These are phyloP conservation scores for Colletotrichum falcatum DNA, from an alignment of 2,329 filamentous ascomycete genomes.

Conservation along the genomic window DNA sequence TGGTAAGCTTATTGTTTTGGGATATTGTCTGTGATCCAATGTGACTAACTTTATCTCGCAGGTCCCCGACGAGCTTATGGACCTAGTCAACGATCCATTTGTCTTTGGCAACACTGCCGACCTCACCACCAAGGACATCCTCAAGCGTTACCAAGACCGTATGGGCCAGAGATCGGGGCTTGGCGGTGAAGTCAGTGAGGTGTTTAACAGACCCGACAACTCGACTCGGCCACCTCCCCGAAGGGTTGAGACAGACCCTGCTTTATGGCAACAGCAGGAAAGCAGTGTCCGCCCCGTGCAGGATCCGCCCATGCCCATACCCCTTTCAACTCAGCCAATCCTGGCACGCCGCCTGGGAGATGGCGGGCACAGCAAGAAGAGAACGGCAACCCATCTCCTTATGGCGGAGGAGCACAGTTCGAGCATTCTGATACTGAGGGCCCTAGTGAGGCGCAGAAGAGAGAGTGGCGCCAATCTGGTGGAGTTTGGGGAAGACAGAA, in stretches of 20 bases:
- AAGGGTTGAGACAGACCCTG: constrained; percentile 88
- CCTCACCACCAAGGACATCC: constrained; percentile 95
- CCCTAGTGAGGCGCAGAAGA: constrained; percentile 58
- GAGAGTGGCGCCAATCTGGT: constrained; percentile 70
- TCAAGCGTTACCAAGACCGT: constrained; percentile 92
- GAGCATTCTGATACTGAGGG: constrained; percentile 58
- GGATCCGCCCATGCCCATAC: constrained; percentile 59
- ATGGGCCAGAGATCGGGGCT: constrained; percentile 67
- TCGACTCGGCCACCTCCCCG: constrained; percentile 65
- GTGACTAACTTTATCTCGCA: constrained; percentile 53
- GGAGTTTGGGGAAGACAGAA: constrained; percentile 60
- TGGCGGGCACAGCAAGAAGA: constrained; percentile 62
- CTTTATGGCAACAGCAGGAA: constrained; percentile 85
- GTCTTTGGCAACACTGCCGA: constrained; percentile 87
- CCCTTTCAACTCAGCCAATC: constrained; percentile 51
- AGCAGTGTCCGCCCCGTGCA: constrained; percentile 84
- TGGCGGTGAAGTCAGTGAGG: constrained; percentile 68
- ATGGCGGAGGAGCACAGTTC: constrained; percentile 54
- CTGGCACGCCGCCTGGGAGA: constrained; percentile 63
- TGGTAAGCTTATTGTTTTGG: constrained; percentile 71
- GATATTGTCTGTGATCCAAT: not conserved
- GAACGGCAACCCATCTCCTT: constrained; percentile 56
- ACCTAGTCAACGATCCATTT: constrained; percentile 84
- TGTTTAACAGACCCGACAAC: constrained; percentile 69
- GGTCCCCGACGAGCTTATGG: constrained; percentile 93